Evolutionary conservation across 2,329 filamentous ascomycete species (phyloP), one percentile per base, ranked within the genome.

Genomic region (Cladosporium sp.): DNA sequence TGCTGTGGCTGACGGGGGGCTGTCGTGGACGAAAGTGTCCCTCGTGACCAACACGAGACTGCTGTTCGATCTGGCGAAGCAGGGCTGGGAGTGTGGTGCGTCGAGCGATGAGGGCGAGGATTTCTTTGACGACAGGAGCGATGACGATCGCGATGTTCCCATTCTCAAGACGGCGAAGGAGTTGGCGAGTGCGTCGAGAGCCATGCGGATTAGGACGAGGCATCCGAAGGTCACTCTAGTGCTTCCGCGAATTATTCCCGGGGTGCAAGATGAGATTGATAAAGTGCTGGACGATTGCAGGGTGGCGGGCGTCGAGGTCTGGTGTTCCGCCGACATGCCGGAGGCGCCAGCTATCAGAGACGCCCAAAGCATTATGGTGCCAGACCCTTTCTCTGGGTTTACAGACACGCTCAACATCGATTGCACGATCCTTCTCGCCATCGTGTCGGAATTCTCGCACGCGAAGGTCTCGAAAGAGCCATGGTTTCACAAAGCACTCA

Each of bases 401-500:
- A 68, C 73, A 2, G 56, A 66, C 5, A 72, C 68, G 0, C 61
- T 84, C 28, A 83, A 85, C 61, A 76, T 85, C 52, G 83, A 85
- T 66, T 84, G 81, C 50, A 89, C 86, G 1, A 80, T 89, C 43
- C 75, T 91, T 5, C 77, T 91, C 4, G 86, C 85, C 4, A 72
- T 90, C 2, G 79, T 85, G 1, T 89, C 86, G 0, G 87, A 91
- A 61, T 81, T 90, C 22, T 86, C 84, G 2, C 85, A 90, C 63
- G 70, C 70, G 33, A 63, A 69, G 35, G 71, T 73, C 28, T 61
- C 68, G 2, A 72, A 76, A 43, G 71, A 77, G 33, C 73, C 76
- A n/a, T 75, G 72, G 66, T 76, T 79, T 59, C 83, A 85, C 58
- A 73, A 70, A 18, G 80, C 82, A 41, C 82, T 89, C 46, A 71